Conservation (phyloP, 1,139 yeast species). For the Saccharomyces pastorianus region DNA sequence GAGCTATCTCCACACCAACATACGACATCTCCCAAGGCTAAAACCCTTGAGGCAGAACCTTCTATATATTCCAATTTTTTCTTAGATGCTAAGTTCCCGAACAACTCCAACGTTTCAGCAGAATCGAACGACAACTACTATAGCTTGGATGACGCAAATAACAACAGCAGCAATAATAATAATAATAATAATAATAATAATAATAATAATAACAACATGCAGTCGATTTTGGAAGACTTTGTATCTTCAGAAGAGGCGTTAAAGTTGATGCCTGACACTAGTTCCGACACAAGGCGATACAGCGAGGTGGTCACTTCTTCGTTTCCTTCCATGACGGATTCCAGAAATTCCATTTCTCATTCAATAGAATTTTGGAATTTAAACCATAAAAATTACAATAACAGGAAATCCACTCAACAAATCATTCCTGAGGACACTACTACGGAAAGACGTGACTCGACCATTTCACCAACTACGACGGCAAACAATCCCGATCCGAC, state of each 20-base stretch:
- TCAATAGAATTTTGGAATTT: slow-evolving; percentile 24
- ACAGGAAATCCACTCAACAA: neutral
- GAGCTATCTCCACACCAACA: neutral
- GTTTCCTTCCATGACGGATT: slow-evolving; percentile 9
- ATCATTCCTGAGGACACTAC: neutral
- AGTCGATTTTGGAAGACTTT: slow-evolving; percentile 2
- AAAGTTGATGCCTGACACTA: slow-evolving; percentile 3
- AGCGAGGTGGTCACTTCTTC: slow-evolving; percentile 19
- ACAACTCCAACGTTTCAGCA: neutral
- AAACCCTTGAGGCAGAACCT: neutral
- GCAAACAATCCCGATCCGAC: neutral
- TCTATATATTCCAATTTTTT: neutral
- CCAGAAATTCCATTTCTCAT: slow-evolving; percentile 24
- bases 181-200: neutral
- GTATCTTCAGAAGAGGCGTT: slow-evolving; percentile 5
- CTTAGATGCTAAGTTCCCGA: neutral
- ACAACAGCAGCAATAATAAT: neutral
- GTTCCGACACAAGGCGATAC: slow-evolving; percentile 10
- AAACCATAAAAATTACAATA: slow-evolving; percentile 7
- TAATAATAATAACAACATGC: neutral
- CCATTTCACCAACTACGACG: neutral
- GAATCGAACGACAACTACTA: neutral
- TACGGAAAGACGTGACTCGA: neutral
- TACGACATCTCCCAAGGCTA: neutral
- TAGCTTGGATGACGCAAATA: neutral